Conservation (phyloP, 208 protist genomes). For the Wallacemonas sp. region DNA sequence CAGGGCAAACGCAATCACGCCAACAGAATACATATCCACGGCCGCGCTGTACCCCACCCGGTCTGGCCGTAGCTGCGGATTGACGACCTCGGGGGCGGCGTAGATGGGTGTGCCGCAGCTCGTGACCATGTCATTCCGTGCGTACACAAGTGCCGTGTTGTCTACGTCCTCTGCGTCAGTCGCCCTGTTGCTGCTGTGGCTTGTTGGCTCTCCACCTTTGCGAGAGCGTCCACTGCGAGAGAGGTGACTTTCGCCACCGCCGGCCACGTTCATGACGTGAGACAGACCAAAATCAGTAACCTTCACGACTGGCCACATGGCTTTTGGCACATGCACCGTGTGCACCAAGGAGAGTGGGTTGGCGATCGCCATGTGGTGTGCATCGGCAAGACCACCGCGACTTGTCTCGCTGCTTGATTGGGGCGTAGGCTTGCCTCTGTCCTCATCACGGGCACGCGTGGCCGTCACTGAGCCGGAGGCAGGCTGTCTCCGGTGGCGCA, state of each 20-base stretch:
- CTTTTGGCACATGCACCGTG: constrained; percentile 45
- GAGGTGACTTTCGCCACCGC: not conserved
- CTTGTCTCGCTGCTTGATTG: too few relatives aligned
- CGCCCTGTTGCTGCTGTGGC: constrained; percentile 1
- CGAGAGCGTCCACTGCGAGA: not conserved
- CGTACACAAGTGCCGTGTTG: constrained; percentile 27
- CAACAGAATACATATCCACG: constrained; percentile 74
- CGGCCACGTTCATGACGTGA: constrained; percentile 25
- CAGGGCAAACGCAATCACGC: constrained; percentile 62
- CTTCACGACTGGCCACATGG: constrained; percentile 62
- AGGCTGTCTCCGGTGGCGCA: not conserved
- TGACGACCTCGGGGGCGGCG: constrained; percentile 60
- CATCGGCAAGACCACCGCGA: not conserved
- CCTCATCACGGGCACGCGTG: not conserved
- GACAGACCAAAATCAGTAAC: constrained; percentile 78
- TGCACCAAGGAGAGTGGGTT: constrained; percentile 51
- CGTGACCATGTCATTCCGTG: constrained; percentile 48
- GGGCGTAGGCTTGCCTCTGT: too few relatives aligned
- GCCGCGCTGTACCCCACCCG: constrained; percentile 52
- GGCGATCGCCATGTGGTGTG: constrained; percentile 19
- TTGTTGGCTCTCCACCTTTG: not conserved
- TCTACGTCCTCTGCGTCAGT: constrained; percentile 9
- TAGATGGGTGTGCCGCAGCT: constrained; percentile 76
- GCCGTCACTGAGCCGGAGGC: too few relatives aligned
- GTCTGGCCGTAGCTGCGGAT: constrained; percentile 30